Conservation (phyloP, 371 early-diverging fungal genomes). For the Parasitella parasitica region DNA sequence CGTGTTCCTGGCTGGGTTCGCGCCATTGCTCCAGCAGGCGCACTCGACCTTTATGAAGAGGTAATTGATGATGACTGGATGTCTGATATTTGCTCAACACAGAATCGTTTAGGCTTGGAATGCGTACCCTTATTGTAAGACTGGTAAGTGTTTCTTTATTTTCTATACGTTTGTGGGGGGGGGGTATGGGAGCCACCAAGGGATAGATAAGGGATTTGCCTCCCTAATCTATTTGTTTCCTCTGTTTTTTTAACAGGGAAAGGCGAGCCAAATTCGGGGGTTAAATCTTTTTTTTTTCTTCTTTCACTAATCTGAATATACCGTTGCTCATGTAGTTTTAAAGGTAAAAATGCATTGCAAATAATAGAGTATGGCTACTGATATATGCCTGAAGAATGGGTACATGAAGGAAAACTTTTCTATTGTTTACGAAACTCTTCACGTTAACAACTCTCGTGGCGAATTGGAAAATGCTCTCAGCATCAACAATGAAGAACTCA, state of each 20-base stretch:
- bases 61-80: not conserved
- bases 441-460: slow-evolving; percentile 68
- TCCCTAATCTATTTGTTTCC: too few relatives aligned
- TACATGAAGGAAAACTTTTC: slow-evolving; percentile 73
- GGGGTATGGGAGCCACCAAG: not conserved
- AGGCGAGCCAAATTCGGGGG: too few relatives aligned
- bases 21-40: slow-evolving; percentile 59
- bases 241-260: too few relatives aligned
- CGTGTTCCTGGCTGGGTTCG: slow-evolving; percentile 57
- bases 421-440: slow-evolving; percentile 74
- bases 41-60: slow-evolving; percentile 68
- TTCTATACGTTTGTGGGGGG: not conserved
- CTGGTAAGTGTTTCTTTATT: slow-evolving; percentile 46
- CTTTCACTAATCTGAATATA: too few relatives aligned
- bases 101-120: slow-evolving; percentile 66
- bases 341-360: slow-evolving; percentile 3
- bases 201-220: not conserved
- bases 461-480: slow-evolving; percentile 64
- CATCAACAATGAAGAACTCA: slow-evolving; percentile 37
- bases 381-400: slow-evolving; percentile 42
- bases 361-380: not conserved
- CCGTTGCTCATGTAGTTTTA: too few relatives aligned
- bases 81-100: not conserved
- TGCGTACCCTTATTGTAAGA: slow-evolving; percentile 80
- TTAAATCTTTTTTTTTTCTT: too few relatives aligned